phyloP scores from a whole-genome alignment of 164 flowering plant species.

The Saururus chinensis region DNA sequence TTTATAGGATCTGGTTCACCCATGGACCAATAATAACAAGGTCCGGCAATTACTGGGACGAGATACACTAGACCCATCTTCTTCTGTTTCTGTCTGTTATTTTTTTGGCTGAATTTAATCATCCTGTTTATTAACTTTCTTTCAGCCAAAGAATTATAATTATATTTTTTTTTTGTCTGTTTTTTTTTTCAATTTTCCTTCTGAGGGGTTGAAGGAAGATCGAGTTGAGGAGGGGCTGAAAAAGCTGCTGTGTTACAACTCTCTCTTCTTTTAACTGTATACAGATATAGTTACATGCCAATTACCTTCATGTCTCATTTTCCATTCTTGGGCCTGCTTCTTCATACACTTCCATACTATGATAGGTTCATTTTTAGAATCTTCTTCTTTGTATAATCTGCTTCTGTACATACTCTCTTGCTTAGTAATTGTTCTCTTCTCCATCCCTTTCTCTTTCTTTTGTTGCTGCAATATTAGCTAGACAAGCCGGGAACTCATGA shows the following conservation, averaged over 20 bases:
- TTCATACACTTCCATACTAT: constrained; percentile 2
- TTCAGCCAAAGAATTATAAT: neutral
- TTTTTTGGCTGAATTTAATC: neutral
- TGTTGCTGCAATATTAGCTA: neutral
- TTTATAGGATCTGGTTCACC: neutral
- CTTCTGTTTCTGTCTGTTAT: neutral
- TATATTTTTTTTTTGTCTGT: neutral
- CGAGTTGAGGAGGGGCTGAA: neutral
- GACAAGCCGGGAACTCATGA: neutral
- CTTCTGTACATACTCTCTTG: neutral
- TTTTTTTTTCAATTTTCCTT: neutral
- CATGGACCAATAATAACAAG: neutral
- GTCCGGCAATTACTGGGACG: neutral
- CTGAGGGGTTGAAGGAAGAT: neutral
- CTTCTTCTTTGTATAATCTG: too few relatives aligned
- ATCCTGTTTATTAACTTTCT: neutral
- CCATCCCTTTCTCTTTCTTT: neutral
- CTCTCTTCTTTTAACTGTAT: constrained; percentile 3
- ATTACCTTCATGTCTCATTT: constrained; percentile 4
- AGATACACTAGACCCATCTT: too few relatives aligned
- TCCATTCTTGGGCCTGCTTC: constrained; percentile 5
- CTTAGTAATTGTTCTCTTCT: neutral
- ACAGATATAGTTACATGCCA: constrained; percentile 1
- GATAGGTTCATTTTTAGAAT: too few relatives aligned
- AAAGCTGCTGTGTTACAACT: constrained; percentile 3